Base-by-base conservation (phyloP, 75 land plant species). In the Picea sitchensis region DNA sequence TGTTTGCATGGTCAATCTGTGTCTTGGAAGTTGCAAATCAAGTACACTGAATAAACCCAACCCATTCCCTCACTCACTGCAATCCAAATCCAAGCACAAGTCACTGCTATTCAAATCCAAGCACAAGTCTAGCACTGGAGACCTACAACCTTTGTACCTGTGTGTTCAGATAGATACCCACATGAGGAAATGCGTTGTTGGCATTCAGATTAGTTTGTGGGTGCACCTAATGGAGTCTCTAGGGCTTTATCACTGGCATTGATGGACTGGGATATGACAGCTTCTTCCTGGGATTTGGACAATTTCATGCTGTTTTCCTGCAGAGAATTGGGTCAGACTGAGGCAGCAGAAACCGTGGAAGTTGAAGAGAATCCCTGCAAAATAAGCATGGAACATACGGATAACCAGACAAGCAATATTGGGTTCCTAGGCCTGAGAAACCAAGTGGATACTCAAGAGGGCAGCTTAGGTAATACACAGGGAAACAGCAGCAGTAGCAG, bases 371-470 rank as follows among this genome's bases (percentile, higher is more conserved):
- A 67, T 67, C 71, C 41, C 36, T 67, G 41, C 41, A 67, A 14
- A 67, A 34, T 67, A 34, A 44, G 51, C 51, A 71, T 44, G 54
- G 74, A 71, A 20, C 41, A 20, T 12, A 71, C 18, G 51, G 73
- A 41, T 69, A 18, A 18, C 47, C 17, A 44, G 44, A 71, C 51
- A 18, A 44, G 51, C 54, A 71, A 71, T 38, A 38, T 20, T n/a
- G 74, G 56, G 51, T 44, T 71, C 20, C 74, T 71, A 9, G 51
- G 74, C 54, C 54, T 71, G 51, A 71, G 51, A 71, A 71, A 71
- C 13, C 54, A 44, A 71, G 23, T 41, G 74, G 74, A 71, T n/a
- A 44, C 74, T 12, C 47, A 38, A n/a, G 74, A 44, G 74, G 74
- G n/a, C 74, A 38, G n/a, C 51, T 44, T 71, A 47, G 74, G 44